Evolutionary conservation across 495 filamentous ascomycete species (phyloP).

Genomic region (Cryomyces minteri): DNA sequence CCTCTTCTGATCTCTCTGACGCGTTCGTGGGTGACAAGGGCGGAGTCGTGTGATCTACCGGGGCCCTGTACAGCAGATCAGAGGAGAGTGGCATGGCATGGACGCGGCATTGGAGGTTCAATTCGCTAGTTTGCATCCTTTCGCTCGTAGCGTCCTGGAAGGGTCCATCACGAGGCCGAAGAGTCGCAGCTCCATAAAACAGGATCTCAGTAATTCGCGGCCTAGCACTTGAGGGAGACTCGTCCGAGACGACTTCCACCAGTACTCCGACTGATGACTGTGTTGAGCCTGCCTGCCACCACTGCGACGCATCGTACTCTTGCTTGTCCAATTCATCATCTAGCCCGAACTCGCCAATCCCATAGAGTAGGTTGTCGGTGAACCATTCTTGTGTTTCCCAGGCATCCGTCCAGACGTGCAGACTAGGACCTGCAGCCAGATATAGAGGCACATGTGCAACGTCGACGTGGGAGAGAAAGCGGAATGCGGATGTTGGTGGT

Average conservation of each 20-base stretch:
- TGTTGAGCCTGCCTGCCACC: slow-evolving; percentile 7
- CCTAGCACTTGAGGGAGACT: background rate
- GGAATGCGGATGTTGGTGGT: background rate
- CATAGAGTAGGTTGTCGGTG: background rate
- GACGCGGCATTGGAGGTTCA: slow-evolving; percentile 6
- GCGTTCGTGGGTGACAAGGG: background rate
- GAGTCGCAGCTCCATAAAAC: slow-evolving; percentile 21
- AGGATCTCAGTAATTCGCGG: slow-evolving; percentile 31
- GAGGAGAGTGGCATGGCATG: slow-evolving; percentile 24
- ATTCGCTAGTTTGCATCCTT: slow-evolving; percentile 1
- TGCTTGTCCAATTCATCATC: background rate
- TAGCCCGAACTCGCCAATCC: background rate
- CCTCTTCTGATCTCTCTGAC: slow-evolving; percentile 1
- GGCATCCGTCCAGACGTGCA: slow-evolving; percentile 9
- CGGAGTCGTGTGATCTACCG: slow-evolving; percentile 2
- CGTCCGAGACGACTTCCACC: slow-evolving; percentile 1
- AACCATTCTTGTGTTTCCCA: slow-evolving; percentile 11
- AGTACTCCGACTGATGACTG: slow-evolving; percentile 13
- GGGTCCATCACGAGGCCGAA: slow-evolving; percentile 6
- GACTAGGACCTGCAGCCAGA: slow-evolving; percentile 9
- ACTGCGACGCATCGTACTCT: slow-evolving; percentile 1
- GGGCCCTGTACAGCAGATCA: slow-evolving; percentile 9
- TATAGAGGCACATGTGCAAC: slow-evolving; percentile 10
- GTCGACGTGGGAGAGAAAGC: slow-evolving; percentile 2
- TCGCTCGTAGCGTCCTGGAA: slow-evolving; percentile 26